A percentile compares a stretch with the other conserved stretches of the same genome.
phyloP scores from a whole-genome alignment of 371 early-diverging fungal species.

The Rhizopus microsporus region DNA sequence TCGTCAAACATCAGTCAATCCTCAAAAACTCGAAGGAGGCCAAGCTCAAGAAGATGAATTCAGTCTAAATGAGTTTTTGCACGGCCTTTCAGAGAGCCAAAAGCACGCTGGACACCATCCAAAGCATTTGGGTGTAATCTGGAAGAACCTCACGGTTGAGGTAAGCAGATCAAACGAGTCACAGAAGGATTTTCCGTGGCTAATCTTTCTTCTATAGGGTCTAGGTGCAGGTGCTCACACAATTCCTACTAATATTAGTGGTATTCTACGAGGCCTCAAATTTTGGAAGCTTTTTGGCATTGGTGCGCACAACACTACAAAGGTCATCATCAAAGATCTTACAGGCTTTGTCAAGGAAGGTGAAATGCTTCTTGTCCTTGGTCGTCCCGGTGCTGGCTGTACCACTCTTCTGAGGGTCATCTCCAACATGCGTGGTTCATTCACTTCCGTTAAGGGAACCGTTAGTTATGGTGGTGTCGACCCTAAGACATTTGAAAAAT shows the following conservation, averaged over 20 bases:
- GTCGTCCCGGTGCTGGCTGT: constrained; percentile 61
- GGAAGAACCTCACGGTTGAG: constrained; percentile 40
- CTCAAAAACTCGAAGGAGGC: constrained; percentile 30
- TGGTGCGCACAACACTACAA: neutral
- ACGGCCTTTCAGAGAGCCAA: constrained; percentile 25
- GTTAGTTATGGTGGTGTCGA: constrained; percentile 53
- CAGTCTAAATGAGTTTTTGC: constrained; percentile 33
- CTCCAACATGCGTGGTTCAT: constrained; percentile 53
- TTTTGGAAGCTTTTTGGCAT: constrained; percentile 32
- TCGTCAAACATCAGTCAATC: constrained; percentile 18
- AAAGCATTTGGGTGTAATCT: constrained; percentile 50
- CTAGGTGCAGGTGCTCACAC: constrained; percentile 35
- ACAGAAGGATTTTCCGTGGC: no score
- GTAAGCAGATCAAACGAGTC: no score
- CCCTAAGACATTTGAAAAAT: constrained; percentile 39
- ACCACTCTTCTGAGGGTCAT: constrained; percentile 56
- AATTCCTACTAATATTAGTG: constrained; percentile 18
- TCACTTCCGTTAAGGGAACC: constrained; percentile 44
- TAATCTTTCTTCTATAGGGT: constrained; percentile 21
- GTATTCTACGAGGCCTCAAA: constrained; percentile 8
- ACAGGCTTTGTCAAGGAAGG: constrained; percentile 54
- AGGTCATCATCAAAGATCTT: constrained; percentile 41
- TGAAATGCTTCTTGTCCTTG: constrained; percentile 64
- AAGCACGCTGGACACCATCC: constrained; percentile 40
- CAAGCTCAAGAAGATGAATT: constrained; percentile 28